Conservation (phyloP, 2,329 filamentous ascomycete species). For the Botrytis byssoidea region DNA sequence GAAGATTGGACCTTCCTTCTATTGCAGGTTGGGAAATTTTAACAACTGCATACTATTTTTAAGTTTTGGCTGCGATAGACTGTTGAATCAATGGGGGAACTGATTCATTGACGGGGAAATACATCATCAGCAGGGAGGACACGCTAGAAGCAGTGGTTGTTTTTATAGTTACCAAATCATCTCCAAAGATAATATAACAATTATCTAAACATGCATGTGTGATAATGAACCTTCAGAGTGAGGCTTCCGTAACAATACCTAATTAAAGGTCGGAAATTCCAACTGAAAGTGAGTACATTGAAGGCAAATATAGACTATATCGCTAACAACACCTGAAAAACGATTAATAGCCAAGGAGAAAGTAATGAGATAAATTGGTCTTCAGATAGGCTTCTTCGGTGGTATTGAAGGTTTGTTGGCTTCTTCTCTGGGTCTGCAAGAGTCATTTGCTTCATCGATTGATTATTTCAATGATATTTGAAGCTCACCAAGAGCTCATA, state of each 20-base stretch:
- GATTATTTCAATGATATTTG: not conserved
- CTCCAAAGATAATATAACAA: too few relatives aligned
- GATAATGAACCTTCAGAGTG: not conserved
- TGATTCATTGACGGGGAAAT: not conserved
- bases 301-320: not conserved
- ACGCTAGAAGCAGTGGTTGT: not conserved
- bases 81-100: too few relatives aligned
- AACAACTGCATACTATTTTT: not conserved
- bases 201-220: too few relatives aligned
- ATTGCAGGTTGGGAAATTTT: too few relatives aligned
- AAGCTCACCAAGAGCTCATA: not conserved
- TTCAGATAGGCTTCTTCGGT: not conserved
- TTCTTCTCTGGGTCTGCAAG: not conserved
- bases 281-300: not conserved
- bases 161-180: not conserved
- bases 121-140: not conserved
- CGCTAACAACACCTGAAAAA: not conserved
- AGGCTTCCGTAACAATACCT: not conserved
- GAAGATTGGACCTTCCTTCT: not conserved
- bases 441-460: not conserved
- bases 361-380: not conserved
- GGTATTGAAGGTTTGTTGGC: not conserved
- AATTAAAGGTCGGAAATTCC: not conserved
- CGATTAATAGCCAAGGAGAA: not conserved
- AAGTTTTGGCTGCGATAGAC: too few relatives aligned